A percentile compares a stretch with the other conserved stretches of the same genome.
These are phyloP conservation scores for Scheffersomyces lignicola DNA, from an alignment of 1,139 yeast species.

Conservation along the genomic window DNA sequence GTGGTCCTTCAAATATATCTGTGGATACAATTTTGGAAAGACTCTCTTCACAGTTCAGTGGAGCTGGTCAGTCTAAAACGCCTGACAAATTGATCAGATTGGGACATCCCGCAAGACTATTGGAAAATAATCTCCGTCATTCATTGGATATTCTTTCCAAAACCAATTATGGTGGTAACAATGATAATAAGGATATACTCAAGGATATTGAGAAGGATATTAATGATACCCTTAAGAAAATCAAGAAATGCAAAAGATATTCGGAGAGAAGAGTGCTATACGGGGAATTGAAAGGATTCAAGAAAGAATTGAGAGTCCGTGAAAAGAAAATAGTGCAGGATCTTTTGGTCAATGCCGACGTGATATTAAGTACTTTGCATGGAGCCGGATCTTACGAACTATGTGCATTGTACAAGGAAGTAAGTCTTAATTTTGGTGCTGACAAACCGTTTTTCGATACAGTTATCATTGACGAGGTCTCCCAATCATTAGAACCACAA, in stretches of 20 bases:
- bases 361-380: slow-evolving; percentile 80
- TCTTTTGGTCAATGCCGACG: slow-evolving; percentile 59
- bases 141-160: slow-evolving; percentile 76
- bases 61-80: slow-evolving; percentile 13
- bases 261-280: slow-evolving; percentile 67
- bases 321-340: slow-evolving; percentile 67
- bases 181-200: slow-evolving; percentile 60
- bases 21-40: slow-evolving; percentile 91
- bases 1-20: slow-evolving; percentile 96
- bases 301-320: slow-evolving; percentile 66
- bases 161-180: slow-evolving; percentile 25
- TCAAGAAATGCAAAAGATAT: slow-evolving; percentile 66
- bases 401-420: slow-evolving; percentile 42
- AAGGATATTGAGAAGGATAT: slow-evolving; percentile 74
- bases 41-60: slow-evolving; percentile 38
- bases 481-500: slow-evolving; percentile 92
- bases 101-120: slow-evolving; percentile 90
- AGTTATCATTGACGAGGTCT: slow-evolving; percentile 89
- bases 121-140: slow-evolving; percentile 63
- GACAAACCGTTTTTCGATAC: slow-evolving; percentile 64
- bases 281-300: slow-evolving; percentile 64
- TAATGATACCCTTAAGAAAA: slow-evolving; percentile 53
- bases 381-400: slow-evolving; percentile 80
- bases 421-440: slow-evolving; percentile 13
- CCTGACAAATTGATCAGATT: slow-evolving; percentile 68